phyloP scores from a whole-genome alignment of 1,139 yeast species.

The Saccharomyces uvarum region DNA sequence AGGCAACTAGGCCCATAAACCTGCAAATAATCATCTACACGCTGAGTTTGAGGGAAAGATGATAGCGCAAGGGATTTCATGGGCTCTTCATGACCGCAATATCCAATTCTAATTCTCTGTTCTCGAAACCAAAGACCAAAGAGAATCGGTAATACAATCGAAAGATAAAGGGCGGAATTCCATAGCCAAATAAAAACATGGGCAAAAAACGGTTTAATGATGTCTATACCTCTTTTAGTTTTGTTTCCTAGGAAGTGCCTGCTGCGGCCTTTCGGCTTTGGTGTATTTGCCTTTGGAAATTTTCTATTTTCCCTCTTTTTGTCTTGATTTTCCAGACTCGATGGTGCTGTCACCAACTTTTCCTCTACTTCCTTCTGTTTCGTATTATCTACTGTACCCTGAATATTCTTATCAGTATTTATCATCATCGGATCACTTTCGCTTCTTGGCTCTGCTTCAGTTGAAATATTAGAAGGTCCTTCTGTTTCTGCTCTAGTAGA shows the following conservation, averaged over 20 bases:
- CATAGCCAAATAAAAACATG: background rate
- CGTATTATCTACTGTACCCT: conserved; percentile 13
- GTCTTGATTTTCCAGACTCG: background rate
- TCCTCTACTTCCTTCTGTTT: conserved; percentile 5
- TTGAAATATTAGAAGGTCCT: background rate
- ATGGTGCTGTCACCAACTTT: background rate
- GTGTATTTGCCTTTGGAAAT: background rate
- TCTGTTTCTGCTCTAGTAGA: background rate
- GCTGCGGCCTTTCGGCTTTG: background rate
- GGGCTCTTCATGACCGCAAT: conserved; percentile 45
- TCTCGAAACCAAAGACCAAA: conserved; percentile 52
- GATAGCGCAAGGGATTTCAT: conserved; percentile 3
- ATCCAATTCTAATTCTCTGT: conserved; percentile 50
- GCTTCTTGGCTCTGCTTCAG: conserved; percentile 7
- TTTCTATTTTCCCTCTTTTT: background rate
- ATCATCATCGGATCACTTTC: conserved; percentile 6
- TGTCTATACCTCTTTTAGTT: background rate
- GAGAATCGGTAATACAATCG: conserved; percentile 13
- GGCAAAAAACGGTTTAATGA: background rate
- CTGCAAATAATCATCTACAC: background rate
- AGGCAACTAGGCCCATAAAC: conserved; percentile 50
- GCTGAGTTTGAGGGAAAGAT: background rate
- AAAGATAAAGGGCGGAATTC: conserved; percentile 8
- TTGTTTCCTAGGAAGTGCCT: background rate
- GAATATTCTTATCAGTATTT: conserved; percentile 5